A percentile compares a stretch with the other conserved stretches of the same genome.
Evolutionary conservation across 192 early-diverging fungal genomes (phyloP).

Genomic region (Phycomyces nitens): DNA sequence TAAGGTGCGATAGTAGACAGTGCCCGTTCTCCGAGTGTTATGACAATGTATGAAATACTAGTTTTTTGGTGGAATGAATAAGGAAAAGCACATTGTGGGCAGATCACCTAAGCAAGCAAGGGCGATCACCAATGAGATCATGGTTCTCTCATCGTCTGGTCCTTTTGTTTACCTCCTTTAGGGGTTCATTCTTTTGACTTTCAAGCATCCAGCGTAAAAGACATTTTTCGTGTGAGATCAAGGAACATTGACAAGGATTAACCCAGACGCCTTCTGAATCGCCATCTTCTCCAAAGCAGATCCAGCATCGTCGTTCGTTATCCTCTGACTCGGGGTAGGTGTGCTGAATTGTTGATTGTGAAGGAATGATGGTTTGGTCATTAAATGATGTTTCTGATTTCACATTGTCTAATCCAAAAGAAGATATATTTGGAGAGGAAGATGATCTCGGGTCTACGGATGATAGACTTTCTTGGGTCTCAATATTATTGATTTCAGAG

Average conservation of each 20-base stretch:
- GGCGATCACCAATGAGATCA: not conserved
- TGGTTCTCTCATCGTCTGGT: not conserved
- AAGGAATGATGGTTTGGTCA: not conserved
- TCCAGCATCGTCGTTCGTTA: constrained; percentile 58
- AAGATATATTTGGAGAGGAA: not conserved
- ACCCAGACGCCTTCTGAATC: constrained; percentile 63
- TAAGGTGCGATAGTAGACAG: constrained; percentile 61
- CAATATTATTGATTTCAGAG: not conserved
- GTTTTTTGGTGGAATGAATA: constrained; percentile 59
- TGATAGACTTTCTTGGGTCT: not conserved
- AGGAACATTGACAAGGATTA: constrained; percentile 67
- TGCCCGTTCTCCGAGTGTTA: constrained; percentile 4
- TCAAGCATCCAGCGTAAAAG: constrained; percentile 73
- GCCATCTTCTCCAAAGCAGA: constrained; percentile 68
- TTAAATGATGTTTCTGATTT: constrained; percentile 1
- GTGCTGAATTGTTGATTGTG: not conserved
- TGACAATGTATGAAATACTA: constrained; percentile 21
- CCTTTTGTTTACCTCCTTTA: constrained; percentile 37
- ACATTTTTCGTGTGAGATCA: constrained; percentile 74
- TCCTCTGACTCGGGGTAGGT: not conserved
- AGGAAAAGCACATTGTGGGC: constrained; percentile 63
- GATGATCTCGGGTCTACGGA: not conserved
- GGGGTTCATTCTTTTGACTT: constrained; percentile 50
- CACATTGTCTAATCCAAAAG: not conserved
- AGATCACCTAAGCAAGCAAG: constrained; percentile 48